A percentile compares a stretch with the other conserved stretches of the same genome.
These are phyloP conservation scores for Debaryomyces sp. DNA, from an alignment of 1,139 yeast genomes.

Conservation along the genomic window DNA sequence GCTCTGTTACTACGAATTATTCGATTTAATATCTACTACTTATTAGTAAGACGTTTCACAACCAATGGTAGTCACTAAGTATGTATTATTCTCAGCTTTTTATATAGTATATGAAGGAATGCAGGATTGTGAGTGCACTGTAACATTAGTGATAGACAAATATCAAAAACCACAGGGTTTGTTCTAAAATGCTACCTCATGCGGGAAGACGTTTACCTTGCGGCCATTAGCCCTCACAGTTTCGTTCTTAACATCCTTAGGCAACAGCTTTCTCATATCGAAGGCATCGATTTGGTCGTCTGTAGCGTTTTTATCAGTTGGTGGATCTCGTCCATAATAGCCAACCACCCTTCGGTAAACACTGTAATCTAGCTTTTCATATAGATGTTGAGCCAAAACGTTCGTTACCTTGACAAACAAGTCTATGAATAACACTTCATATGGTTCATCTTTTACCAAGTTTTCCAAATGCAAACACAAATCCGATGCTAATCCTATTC, in stretches of 20 bases:
- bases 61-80: not conserved
- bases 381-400: slow-evolving; percentile 73
- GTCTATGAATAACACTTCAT: slow-evolving; percentile 82
- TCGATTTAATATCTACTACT: not conserved
- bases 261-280: slow-evolving; percentile 74
- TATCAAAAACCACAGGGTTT: not conserved
- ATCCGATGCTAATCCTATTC: slow-evolving; percentile 82
- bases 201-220: slow-evolving; percentile 59
- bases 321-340: slow-evolving; percentile 65
- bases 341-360: slow-evolving; percentile 89
- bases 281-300: slow-evolving; percentile 83
- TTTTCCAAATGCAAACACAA: slow-evolving; percentile 74
- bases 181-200: slow-evolving; percentile 53
- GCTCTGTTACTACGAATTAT: not conserved
- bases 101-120: not conserved
- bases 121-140: not conserved
- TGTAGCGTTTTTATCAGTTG: slow-evolving; percentile 45
- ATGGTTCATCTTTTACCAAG: slow-evolving; percentile 66
- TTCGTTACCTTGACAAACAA: slow-evolving; percentile 89
- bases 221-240: slow-evolving; percentile 64
- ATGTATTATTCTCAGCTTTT: not conserved
- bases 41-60: not conserved
- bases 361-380: slow-evolving; percentile 83
- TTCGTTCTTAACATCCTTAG: slow-evolving; percentile 51
- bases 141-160: not conserved